Evolutionary conservation across 257 asterid genomes (phyloP), one percentile per base, ranked within the genome.

Genomic region (Solanum bulbocastanum): DNA sequence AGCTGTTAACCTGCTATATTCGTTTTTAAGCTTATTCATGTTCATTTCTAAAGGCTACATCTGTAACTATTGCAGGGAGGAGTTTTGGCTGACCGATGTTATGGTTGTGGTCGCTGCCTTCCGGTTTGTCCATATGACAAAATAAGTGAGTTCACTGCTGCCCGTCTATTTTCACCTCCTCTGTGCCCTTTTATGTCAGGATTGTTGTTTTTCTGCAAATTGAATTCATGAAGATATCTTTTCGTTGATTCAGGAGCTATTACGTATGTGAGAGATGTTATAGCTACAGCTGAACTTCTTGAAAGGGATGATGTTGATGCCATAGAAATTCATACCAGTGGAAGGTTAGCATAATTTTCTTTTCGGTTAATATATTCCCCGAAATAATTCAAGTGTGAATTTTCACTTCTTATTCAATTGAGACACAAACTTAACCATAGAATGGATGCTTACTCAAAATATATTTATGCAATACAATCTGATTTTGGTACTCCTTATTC

Each of bases 71-170:
- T 62, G 88, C 90, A 95, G 98, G 96, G 93, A 13, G 98, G 98
- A 36, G 96, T 96, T 88, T 66, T 94, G 89, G 93, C 95, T 76
- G 99, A 95, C 52, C 94, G 99, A 83, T 96, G 99, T 91, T 96
- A 96, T 89, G 98, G 99, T 87, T 96, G 99, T 91, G 99, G 99
- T 87, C 95, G 99, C n/a, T 96, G 99, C 95, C 90, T 95, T 86
- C 98, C 98, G 5, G 86, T 95, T 88, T 96, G 99, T 90, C 99
- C 99, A 1, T 95, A 91, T 81, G 99, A 96, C 88, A 94, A 91
- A 92, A 96, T 96, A 92, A 92, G 99, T 96, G 88, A 88, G 98
- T 84, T 22, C 56, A 20, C 65, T 2, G 66, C 40, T 79, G 39
- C 39, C 32, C 8, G 35, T 42, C 84, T 79, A 15, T 79, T 78